Evolutionary conservation across 164 flowering plant genomes (phyloP), one percentile per base, ranked within the genome.

Genomic region (Macadamia tetraphylla): DNA sequence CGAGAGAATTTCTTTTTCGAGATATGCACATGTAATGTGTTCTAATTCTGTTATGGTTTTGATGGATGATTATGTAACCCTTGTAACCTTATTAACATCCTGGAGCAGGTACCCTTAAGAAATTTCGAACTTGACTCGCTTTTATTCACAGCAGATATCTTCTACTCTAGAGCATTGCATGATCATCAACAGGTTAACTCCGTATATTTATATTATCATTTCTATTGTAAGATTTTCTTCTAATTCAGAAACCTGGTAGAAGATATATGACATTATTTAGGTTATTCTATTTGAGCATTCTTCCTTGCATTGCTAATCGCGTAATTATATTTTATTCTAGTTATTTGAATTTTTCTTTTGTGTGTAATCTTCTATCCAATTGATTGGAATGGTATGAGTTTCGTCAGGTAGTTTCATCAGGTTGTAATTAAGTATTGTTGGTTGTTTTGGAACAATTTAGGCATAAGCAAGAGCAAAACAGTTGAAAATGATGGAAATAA

Each of bases 1-100:
- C 67, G 97, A 90, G 79, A 85, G 97, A 73, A 85, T 92, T 60
- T 73, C 94, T 74, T 92, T 90, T 67, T 82, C 98, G 58, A 85
- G 89, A 89, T 94, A 94, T 83, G 92, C 99, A 43, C 99, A 94
- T 88, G 98, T 91, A 87, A 76, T 58, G 53, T n/a, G n/a, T n/a
- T 46, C 17, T 29, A 12, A 60, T 9, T 43, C 12, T 29, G 35
- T 65, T 7, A 9, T 13, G 29, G 48, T 29, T 53, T 31, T 30
- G 58, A 40, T 51, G 2, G 42, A 59, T 61, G 63, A 67, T 8
- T 61, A 56, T 62, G 62, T 56, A 60, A 44, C 29, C 43, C 18
- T 60, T 3, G 1, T 66, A 40, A 57, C 49, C 58, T 29, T 32
- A 18, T 65, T 17, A 32, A 58, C 51, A 44, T 58, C 1, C 10